These are phyloP conservation scores for Alternaria hordeiaustralica DNA, from an alignment of 2,329 filamentous ascomycete species.

Conservation along the genomic window DNA sequence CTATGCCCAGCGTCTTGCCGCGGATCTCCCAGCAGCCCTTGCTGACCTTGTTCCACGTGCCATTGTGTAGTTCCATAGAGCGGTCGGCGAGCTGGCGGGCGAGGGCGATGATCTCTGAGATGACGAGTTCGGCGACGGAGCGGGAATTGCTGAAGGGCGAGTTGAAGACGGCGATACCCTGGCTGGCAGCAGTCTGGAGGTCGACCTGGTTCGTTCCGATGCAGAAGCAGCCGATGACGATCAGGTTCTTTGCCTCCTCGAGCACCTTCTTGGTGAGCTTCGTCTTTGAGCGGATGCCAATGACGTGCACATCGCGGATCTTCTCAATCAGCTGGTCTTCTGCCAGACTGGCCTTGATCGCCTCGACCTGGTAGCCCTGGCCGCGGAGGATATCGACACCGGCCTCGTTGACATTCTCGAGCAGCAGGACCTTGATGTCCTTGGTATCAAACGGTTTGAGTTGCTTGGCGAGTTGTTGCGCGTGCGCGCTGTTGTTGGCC, in stretches of 20 bases:
- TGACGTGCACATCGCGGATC: constrained; percentile 96
- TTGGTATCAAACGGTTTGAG: constrained; percentile 95
- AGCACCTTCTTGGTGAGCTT: constrained; percentile 88
- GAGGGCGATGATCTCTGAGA: constrained; percentile 88
- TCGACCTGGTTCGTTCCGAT: constrained; percentile 98
- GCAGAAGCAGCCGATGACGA: constrained; percentile 97
- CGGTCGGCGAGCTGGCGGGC: constrained; percentile 93
- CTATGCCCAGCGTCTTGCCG: constrained; percentile 94
- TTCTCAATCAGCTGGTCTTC: constrained; percentile 97
- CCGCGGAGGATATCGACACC: constrained; percentile 80
- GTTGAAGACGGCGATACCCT: constrained; percentile 97
- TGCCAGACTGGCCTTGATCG: constrained; percentile 83
- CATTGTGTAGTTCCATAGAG: constrained; percentile 90
- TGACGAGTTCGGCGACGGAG: constrained; percentile 94
- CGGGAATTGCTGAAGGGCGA: constrained; percentile 98
- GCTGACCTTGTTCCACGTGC: constrained; percentile 98
- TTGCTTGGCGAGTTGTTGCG: constrained; percentile 66
- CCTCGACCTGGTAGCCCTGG: constrained; percentile 97
- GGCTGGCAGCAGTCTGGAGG: constrained; percentile 78
- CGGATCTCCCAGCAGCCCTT: constrained; percentile 96
- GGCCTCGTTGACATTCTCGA: constrained; percentile 95
- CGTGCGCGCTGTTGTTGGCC: constrained; percentile 13
- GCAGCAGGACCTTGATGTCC: constrained; percentile 92
- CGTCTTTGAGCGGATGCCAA: constrained; percentile 97
- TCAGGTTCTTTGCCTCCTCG: constrained; percentile 87